These are phyloP conservation scores for Naganishia kalamii DNA, from an alignment of 768 basidiomycete species.

Conservation along the genomic window DNA sequence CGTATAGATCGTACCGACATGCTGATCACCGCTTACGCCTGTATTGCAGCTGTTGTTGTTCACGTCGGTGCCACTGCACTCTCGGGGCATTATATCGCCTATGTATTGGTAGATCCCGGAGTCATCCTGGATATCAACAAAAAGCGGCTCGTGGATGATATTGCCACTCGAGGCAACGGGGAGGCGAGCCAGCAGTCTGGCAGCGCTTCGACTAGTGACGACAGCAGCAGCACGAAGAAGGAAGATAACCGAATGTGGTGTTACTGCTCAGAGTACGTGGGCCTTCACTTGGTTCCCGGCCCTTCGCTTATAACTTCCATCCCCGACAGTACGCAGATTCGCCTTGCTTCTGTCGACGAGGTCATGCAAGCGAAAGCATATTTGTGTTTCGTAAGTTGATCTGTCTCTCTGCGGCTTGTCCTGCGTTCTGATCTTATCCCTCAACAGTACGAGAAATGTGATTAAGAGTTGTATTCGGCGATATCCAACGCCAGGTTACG, in stretches of 20 bases:
- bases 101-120: slow-evolving; percentile 50
- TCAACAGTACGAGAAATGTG: slow-evolving; percentile 11
- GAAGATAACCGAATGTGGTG: slow-evolving; percentile 65
- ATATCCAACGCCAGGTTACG: neutral
- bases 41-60: slow-evolving; percentile 39
- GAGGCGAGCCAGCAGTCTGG: neutral
- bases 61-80: slow-evolving; percentile 51
- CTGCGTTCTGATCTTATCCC: neutral
- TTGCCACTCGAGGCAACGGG: neutral
- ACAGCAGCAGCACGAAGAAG: neutral
- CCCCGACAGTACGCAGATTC: slow-evolving; percentile 58
- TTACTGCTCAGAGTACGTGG: slow-evolving; percentile 68
- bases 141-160: neutral
- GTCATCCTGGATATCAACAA: slow-evolving; percentile 31
- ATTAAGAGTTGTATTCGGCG: slow-evolving; percentile 11
- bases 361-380: slow-evolving; percentile 88
- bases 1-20: neutral
- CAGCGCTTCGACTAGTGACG: neutral
- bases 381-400: slow-evolving; percentile 59
- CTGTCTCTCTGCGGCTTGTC: neutral
- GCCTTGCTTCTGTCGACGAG: slow-evolving; percentile 72
- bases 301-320: neutral
- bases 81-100: slow-evolving; percentile 83
- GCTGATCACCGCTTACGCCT: neutral
- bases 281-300: neutral